Evolutionary conservation across 2,329 filamentous ascomycete genomes (phyloP), one percentile per base, ranked within the genome.

Genomic region (Diaporthe sp.): DNA sequence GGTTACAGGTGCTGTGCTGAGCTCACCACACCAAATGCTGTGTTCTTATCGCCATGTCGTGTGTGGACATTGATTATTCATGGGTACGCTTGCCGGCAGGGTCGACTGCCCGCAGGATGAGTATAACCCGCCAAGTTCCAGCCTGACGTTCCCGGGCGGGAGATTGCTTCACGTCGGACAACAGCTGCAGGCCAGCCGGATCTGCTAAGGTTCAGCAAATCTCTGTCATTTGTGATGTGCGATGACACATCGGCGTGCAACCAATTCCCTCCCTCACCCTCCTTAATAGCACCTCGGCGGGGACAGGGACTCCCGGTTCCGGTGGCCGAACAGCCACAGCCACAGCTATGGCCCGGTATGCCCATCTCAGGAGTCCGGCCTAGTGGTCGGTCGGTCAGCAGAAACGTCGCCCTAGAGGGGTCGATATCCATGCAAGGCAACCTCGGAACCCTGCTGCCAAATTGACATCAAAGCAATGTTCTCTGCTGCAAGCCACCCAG

Each of bases 161-260:
- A 68, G 42, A 68, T 39, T 68, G 65, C 47, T 68, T 39, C 31
- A 20, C n/a, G 75, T 72, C 47, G 51, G 31, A 71, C 61, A 42
- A 44, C 71, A 76, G 61, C 37, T 76, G 74, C 63, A 75, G 25
- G 44, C 61, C 65, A 20, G 28, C 76, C 71, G 57, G 67, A 55
- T 68, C 53, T 71, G 34, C 78, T 77, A 79, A 77, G 51, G 77
- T 79, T 72, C 17, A 31, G 67, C 71, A 44, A 71, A 75, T 74
- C 72, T 71, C 65, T 74, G 72, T 68, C 72, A 76, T 76, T 74
- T 74, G 67, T 72, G 58, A 76, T 74, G 63, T 74, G 72, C 58
- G 58, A 75, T 71, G 72, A 71, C 57, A 71, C 75, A 74, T 70
- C 70, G 74, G 74, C 25, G 70, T 75, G 74, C 74, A 60, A 65